Conservation (phyloP, 1,284 basidiomycete species). For the Heterobasidion occidentale region DNA sequence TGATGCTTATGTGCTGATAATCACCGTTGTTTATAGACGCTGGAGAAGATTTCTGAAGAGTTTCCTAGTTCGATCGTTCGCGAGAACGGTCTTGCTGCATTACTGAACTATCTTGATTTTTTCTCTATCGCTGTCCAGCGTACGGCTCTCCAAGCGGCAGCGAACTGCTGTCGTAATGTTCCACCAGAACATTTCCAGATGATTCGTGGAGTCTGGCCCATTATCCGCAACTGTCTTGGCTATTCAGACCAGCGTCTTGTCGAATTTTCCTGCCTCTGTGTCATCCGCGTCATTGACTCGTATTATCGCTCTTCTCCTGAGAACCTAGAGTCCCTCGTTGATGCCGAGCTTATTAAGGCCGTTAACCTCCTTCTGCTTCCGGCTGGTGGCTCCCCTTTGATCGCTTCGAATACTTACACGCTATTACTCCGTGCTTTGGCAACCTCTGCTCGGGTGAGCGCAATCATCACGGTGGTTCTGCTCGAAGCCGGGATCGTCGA, state of each 20-base stretch:
- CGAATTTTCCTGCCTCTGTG: constrained; percentile 88
- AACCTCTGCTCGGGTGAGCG: constrained; percentile 78
- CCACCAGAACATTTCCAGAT: constrained; percentile 81
- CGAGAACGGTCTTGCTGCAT: constrained; percentile 85
- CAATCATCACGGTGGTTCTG: constrained; percentile 78
- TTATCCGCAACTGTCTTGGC: constrained; percentile 82
- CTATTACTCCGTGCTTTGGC: constrained; percentile 82
- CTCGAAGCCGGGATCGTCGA: constrained; percentile 88
- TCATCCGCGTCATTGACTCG: constrained; percentile 87
- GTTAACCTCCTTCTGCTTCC: constrained; percentile 83
- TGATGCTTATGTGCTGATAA: constrained; percentile 13
- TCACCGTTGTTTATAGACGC: constrained; percentile 49
- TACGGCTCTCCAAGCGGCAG: constrained; percentile 91
- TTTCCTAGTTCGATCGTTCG: constrained; percentile 91
- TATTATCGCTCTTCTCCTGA: constrained; percentile 80
- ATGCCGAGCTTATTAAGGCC: constrained; percentile 75
- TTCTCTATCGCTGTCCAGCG: constrained; percentile 95
- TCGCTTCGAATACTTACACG: constrained; percentile 83
- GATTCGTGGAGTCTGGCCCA: constrained; percentile 86
- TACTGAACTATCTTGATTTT: constrained; percentile 93
- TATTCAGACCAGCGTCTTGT: constrained; percentile 92
- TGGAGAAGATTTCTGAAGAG: constrained; percentile 96
- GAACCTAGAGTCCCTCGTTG: constrained; percentile 80
- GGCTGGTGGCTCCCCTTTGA: constrained; percentile 76
- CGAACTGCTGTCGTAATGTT: constrained; percentile 91